Evolutionary conservation across 495 filamentous ascomycete species (phyloP), one percentile per base, ranked within the genome.

Genomic region (Tuber microsphaerosporum): DNA sequence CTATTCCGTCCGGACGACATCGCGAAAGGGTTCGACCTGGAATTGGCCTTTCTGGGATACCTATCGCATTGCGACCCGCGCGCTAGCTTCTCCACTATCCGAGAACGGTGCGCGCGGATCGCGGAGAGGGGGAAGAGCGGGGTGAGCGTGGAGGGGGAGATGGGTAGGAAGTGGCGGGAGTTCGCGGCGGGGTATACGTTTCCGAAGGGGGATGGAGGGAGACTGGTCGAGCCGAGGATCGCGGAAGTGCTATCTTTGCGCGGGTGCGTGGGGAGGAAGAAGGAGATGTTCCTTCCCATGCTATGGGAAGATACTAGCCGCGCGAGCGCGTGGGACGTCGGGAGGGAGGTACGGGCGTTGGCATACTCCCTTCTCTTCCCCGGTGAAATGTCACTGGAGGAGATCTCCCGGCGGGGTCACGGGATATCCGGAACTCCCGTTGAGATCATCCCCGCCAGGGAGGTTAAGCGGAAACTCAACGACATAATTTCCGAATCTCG

Each of bases 221-320:
- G 65, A 26, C 20, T 76, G 20, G 10, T 75, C 2, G 79, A 81
- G 2, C 79, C 80, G 9, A 41, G 76, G n/a, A 81, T 81, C 43
- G 76, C 75, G 0, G 80, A 81, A 65, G 71, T 79, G 19, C 12
- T 81, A 19, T 73, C 48, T 7, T 75, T 74, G 22, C 37, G 43
- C 43, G 73, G 61, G 31, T 17, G 22, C 34, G 4, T 22, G 6
- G 73, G 3, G 8, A 69, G 65, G 16, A 26, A 4, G 26, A 73
- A 45, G 72, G 75, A 44, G 0, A 80, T 82, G 78, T 82, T 76
- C 56, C 45, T 82, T 41, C 81, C 81, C 19, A 76, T 78, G 37
- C 31, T 82, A 20, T 81, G 78, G 75, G 81, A 82, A 37, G 81
- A 82, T 34, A 73, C 81, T 1, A 81, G 65, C 10, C 71, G 81